Conservation (phyloP, 768 basidiomycete genomes). For the Phaeotremella fagi region DNA sequence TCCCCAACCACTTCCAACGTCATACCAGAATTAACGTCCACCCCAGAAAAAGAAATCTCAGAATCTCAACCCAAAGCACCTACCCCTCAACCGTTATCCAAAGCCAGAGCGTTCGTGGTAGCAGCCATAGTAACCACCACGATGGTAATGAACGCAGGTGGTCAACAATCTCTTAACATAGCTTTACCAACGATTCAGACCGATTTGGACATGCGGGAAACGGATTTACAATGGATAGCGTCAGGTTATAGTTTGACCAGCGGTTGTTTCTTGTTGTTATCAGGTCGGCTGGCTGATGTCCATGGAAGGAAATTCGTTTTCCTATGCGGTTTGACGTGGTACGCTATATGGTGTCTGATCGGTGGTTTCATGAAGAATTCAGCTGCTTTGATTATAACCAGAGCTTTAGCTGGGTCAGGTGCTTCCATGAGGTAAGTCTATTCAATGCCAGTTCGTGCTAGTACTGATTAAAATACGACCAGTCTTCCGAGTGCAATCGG, state of each 20-base stretch:
- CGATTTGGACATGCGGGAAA: conserved; percentile 40
- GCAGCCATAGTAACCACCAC: conserved; percentile 31
- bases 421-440: conserved; percentile 57
- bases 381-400: conserved; percentile 62
- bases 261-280: conserved; percentile 28
- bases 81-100: neutral
- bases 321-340: conserved; percentile 57
- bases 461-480: too few species aligned
- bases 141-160: conserved; percentile 23
- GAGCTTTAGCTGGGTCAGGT: conserved; percentile 77
- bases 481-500: conserved; percentile 54
- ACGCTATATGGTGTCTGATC: conserved; percentile 57
- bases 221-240: conserved; percentile 46
- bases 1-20: neutral
- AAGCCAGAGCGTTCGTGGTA: conserved; percentile 14
- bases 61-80: neutral
- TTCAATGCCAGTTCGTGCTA: too few species aligned
- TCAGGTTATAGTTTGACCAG: conserved; percentile 43
- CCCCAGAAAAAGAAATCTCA: neutral
- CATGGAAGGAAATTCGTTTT: conserved; percentile 71
- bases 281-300: conserved; percentile 36
- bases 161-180: conserved; percentile 27
- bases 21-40: neutral
- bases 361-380: conserved; percentile 50
- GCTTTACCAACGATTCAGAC: conserved; percentile 44